Base-by-base conservation (phyloP, 208 protist species). In the Angomonas ambiguus region DNA sequence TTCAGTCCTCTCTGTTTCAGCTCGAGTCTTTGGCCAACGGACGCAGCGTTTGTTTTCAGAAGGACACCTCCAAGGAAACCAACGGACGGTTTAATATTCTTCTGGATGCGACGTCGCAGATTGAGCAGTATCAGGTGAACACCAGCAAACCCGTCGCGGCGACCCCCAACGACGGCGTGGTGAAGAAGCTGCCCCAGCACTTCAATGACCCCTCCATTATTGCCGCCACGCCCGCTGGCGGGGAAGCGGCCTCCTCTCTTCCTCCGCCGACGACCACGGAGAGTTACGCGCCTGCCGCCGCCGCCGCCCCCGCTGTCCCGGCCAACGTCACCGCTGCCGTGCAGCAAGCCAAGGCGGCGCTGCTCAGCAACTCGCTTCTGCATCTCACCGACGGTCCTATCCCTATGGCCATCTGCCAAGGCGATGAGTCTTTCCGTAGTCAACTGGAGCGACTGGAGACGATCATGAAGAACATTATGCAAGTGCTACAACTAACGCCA, bases 401-500 rank as follows among this genome's bases (percentile, higher is more conserved):
- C 38, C 79, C 88, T 10, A 80, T 78, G 11, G 87, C 82, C 48
- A 66, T 82, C 8, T 75, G 85, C 28, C 79, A 89, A 56, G 70
- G 83, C 65, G 81, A 93, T 45, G 85, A 86, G 53, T 65, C 70
- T 32, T 76, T 96, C 32, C 76, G 77, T 33, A 63, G 73, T 27
- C 58, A 69, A 42, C 35, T 90, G 41, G 81, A 87, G 58, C 67
- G 73, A 2, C 60, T 92, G 42, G 74, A 82, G 61, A 92, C 78
- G 59, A 71, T 79, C 22, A 63, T 91, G 49, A 69, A 77, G 42
- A 96, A 91, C 83, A 84, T 86, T 30, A 64, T 61, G 0, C 69
- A 96, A 41, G 88, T 96, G 28, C 69, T 91, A 8, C 48, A 83
- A 66, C 76, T 96, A 25, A 82, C 83, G 0, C 85, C 87, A 0